Base-by-base conservation (phyloP, 2,329 filamentous ascomycete species). In the Colletotrichum somersetense region DNA sequence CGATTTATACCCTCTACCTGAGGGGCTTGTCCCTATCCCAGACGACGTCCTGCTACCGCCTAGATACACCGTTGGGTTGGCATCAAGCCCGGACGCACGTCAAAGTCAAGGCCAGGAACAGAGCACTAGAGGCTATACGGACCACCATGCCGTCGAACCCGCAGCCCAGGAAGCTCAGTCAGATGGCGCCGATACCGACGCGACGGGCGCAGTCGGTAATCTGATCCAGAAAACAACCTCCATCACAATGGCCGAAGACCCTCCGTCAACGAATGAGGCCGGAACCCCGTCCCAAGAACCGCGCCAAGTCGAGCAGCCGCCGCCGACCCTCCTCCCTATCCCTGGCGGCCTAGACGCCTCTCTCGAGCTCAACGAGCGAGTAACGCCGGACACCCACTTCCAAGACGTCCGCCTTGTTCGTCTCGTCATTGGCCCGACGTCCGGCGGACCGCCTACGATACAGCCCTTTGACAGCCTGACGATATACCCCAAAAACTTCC, bases 401-500 rank as follows among this genome's bases (percentile, higher is more conserved):
- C 96, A 99, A 83, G 96, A 99, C 83, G 96, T 98, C 56, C 92
- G 96, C 0, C 82, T 98, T n/a, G 87, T 85, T 1, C 61, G 55
- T 33, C 67, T 74, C 52, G 23, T 61, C 26, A 30, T 74, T 12
- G 46, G 40, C 67, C n/a, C 74, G 12, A 73, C 7, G 66, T 73
- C 23, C 30, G 77, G 2, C 74, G 75, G 2, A 63, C 80, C 77
- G 52, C 55, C 61, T 57, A 80, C 83, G 79, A 83, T 80, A 70
- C 57, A 91, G 0, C 95, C 96, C 0, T 95, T 96, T 7, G 93
- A 97, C 76, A 92, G 93, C 33, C 84, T 97, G 8, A 91, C 91
- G 7, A 89, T 99, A 23, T 95, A 92, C 72, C 96, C 96, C 5
- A 96, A 96, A 79, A 98, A 98, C 80, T 95, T 94, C 73, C 87